A percentile compares a stretch with the other conserved stretches of the same genome.
These are phyloP conservation scores for Rhodofomes roseus DNA, from an alignment of 1,284 basidiomycete species.

Conservation along the genomic window DNA sequence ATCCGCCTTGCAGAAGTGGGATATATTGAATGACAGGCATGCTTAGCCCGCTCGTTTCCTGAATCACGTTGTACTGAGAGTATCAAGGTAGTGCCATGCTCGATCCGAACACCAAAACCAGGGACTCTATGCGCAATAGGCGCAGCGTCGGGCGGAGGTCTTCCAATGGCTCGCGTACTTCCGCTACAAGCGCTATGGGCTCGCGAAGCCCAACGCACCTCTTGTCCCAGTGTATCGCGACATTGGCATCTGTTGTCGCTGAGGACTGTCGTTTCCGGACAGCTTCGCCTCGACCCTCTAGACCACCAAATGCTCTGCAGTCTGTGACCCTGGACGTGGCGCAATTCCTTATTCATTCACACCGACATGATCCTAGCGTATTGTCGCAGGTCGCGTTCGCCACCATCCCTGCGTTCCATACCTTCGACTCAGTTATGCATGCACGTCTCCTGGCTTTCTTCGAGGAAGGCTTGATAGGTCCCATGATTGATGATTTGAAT, in stretches of 20 bases:
- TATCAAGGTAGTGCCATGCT: slow-evolving; percentile 8
- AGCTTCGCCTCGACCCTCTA: slow-evolving; percentile 47
- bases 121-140: slow-evolving; percentile 9
- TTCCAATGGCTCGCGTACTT: slow-evolving; percentile 46
- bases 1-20: slow-evolving; percentile 53
- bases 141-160: slow-evolving; percentile 25
- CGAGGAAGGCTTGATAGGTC: slow-evolving; percentile 51
- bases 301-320: slow-evolving; percentile 66
- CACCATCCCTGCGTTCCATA: slow-evolving; percentile 63
- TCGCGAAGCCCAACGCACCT: slow-evolving; percentile 38
- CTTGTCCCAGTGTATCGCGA: slow-evolving; percentile 54
- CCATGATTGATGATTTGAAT: slow-evolving; percentile 44
- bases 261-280: slow-evolving; percentile 69
- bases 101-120: slow-evolving; percentile 9
- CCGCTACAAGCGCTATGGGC: slow-evolving; percentile 46
- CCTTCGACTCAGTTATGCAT: slow-evolving; percentile 58
- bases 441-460: slow-evolving; percentile 58
- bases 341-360: slow-evolving; percentile 51
- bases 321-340: slow-evolving; percentile 59
- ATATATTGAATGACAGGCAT: slow-evolving; percentile 48
- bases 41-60: slow-evolving; percentile 10
- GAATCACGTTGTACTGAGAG: neutral
- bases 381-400: slow-evolving; percentile 58
- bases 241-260: slow-evolving; percentile 56
- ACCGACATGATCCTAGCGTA: slow-evolving; percentile 47